These are phyloP conservation scores for Taphrina flavorubra DNA, from an alignment of 1,139 yeast species.

Conservation along the genomic window DNA sequence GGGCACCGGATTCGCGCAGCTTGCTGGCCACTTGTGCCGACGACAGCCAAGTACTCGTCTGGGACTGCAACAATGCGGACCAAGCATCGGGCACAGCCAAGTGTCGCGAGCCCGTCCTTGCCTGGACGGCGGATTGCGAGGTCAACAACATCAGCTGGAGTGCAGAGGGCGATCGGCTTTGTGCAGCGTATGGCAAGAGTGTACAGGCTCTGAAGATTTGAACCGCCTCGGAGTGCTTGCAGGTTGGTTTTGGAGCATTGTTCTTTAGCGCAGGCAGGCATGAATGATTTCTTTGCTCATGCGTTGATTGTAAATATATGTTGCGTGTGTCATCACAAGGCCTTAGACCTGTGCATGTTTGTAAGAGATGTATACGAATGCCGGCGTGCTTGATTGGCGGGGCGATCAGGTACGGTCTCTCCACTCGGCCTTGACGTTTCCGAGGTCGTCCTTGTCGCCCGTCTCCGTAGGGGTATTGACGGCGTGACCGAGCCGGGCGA, in stretches of 20 bases:
- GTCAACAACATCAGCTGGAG: conserved; percentile 82
- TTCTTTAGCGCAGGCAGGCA: conserved; percentile 7
- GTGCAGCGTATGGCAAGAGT: conserved; percentile 77
- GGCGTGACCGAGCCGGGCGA: conserved; percentile 19
- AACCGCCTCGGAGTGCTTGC: not conserved
- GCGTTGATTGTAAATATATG: too few relatives aligned
- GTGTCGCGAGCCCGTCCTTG: conserved; percentile 36
- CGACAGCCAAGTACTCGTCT: conserved; percentile 85
- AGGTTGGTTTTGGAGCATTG: not conserved
- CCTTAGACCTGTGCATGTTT: too few relatives aligned
- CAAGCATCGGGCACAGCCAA: conserved; percentile 4
- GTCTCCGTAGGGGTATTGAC: conserved; percentile 38
- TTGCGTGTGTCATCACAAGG: too few relatives aligned
- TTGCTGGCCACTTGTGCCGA: conserved; percentile 78
- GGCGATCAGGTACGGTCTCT: conserved; percentile 1
- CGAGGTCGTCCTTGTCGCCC: conserved; percentile 33
- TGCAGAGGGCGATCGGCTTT: conserved; percentile 76
- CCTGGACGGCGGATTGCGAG: conserved; percentile 63
- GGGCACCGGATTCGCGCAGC: conserved; percentile 80
- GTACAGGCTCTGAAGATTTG: conserved; percentile 69
- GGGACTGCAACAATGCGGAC: conserved; percentile 64
- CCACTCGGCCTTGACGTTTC: conserved; percentile 38
- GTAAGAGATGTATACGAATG: too few relatives aligned
- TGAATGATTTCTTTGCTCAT: not conserved
- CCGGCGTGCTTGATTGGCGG: too few relatives aligned